Conservation (phyloP, 2,329 filamentous ascomycete genomes). For the Beauveria scarabaeidicola region DNA sequence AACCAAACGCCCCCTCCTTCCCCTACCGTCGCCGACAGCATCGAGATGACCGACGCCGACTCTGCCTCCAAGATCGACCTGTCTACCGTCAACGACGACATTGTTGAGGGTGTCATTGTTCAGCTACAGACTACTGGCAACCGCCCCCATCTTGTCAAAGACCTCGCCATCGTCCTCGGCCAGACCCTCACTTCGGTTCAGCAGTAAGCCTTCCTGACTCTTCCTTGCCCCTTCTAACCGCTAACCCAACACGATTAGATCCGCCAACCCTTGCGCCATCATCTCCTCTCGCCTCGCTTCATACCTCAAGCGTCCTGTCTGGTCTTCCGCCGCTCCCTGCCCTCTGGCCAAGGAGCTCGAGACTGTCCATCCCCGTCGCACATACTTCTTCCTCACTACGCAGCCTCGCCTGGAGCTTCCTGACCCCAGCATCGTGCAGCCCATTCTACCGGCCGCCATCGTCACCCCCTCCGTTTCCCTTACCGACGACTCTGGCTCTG, state of each 20-base stretch:
- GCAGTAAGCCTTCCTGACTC: slow-evolving; percentile 57
- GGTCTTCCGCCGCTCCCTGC: slow-evolving; percentile 71
- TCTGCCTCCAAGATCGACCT: slow-evolving; percentile 44
- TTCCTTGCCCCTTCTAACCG: slow-evolving; percentile 12
- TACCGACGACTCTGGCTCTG: slow-evolving; percentile 44
- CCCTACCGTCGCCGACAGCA: slow-evolving; percentile 22
- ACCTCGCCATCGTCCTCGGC: slow-evolving; percentile 73
- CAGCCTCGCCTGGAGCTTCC: slow-evolving; percentile 75
- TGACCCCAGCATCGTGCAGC: slow-evolving; percentile 25
- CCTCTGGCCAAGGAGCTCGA: slow-evolving; percentile 90
- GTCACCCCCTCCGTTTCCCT: slow-evolving; percentile 69
- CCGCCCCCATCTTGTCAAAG: slow-evolving; percentile 88
- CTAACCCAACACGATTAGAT: slow-evolving; percentile 47
- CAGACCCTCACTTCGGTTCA: slow-evolving; percentile 74
- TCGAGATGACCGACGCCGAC: slow-evolving; percentile 20
- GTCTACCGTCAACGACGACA: slow-evolving; percentile 84
- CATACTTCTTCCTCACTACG: slow-evolving; percentile 95
- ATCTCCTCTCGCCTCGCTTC: slow-evolving; percentile 85
- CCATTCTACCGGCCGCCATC: slow-evolving; percentile 45
- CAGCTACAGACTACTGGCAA: slow-evolving; percentile 87
- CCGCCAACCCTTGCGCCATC: slow-evolving; percentile 89
- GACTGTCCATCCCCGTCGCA: slow-evolving; percentile 83
- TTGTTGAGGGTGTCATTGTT: slow-evolving; percentile 82
- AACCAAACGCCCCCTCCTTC: slow-evolving; percentile 61
- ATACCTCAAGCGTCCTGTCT: slow-evolving; percentile 79